A percentile compares a stretch with the other conserved stretches of the same genome.
Conservation (phyloP, 2,329 filamentous ascomycete species). For the Talaromyces sp. region DNA sequence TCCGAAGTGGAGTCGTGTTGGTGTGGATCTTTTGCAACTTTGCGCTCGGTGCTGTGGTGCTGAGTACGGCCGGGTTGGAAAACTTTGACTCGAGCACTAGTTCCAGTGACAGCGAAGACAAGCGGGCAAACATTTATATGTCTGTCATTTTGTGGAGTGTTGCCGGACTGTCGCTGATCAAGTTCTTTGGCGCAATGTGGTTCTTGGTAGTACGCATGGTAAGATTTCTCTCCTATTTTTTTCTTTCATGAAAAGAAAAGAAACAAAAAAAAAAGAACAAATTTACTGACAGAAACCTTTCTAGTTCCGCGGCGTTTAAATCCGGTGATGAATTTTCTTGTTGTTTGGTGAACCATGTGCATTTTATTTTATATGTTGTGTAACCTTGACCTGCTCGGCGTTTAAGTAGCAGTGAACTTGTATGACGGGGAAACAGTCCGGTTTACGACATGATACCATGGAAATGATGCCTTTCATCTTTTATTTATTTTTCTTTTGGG, state of each 20-base stretch:
- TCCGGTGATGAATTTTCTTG: background rate
- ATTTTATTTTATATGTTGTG: background rate
- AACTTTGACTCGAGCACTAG: constrained; percentile 48
- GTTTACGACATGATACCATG: background rate
- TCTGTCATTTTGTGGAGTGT: constrained; percentile 84
- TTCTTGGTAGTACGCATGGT: constrained; percentile 88
- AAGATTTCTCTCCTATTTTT: constrained; percentile 35
- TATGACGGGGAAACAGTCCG: background rate
- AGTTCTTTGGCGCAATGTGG: constrained; percentile 84
- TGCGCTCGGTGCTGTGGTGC: constrained; percentile 75
- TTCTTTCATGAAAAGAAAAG: background rate
- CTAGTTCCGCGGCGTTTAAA: constrained; percentile 49
- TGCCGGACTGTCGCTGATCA: constrained; percentile 74
- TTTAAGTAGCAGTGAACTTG: background rate
- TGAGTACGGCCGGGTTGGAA: constrained; percentile 79
- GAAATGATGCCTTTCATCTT: background rate
- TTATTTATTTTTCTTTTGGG: background rate
- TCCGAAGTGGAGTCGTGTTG: constrained; percentile 84
- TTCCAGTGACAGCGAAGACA: constrained; percentile 42
- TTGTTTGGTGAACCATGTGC: background rate
- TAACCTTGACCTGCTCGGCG: background rate
- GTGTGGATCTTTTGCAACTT: constrained; percentile 98
- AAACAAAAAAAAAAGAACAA: background rate
- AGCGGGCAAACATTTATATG: constrained; percentile 75
- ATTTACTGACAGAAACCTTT: constrained; percentile 21